Conservation (phyloP, 2,329 filamentous ascomycete species). For the Periconia digitata region DNA sequence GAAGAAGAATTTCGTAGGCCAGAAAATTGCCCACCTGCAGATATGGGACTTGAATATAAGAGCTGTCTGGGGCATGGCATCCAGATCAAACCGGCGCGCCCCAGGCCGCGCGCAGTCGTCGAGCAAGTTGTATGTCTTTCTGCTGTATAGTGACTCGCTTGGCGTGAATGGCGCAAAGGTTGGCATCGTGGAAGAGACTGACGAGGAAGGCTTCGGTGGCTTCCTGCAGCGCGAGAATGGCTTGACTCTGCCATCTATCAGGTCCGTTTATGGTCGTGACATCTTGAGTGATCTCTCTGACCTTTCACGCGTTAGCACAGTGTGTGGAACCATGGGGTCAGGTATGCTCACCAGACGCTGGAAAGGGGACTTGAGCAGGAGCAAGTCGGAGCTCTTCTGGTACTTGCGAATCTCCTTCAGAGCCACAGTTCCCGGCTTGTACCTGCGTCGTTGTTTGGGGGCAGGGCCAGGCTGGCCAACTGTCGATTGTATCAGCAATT, state of each 20-base stretch:
- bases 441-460: conserved; percentile 40
- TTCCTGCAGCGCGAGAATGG: conserved; percentile 96
- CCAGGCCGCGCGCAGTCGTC: conserved; percentile 82
- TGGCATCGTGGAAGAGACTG: conserved; percentile 97
- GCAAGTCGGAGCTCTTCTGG: conserved; percentile 94
- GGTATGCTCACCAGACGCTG: conserved; percentile 72
- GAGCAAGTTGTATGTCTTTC: conserved; percentile 96
- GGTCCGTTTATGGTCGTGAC: conserved; percentile 71
- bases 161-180: conserved; percentile 97
- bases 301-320: conserved; percentile 14
- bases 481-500: conserved; percentile 4
- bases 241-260: conserved; percentile 83
- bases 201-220: conserved; percentile 98
- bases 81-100: conserved; percentile 37
- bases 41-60: not conserved
- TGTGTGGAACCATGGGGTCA: not conserved
- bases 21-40: not conserved
- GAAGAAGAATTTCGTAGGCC: not conserved
- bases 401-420: conserved; percentile 98
- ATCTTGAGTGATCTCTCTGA: conserved; percentile 66
- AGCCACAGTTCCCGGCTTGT: conserved; percentile 76
- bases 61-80: not conserved
- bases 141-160: conserved; percentile 98
- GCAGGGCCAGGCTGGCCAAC: conserved; percentile 38
- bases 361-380: conserved; percentile 97